Evolutionary conservation across 495 filamentous ascomycete species (phyloP).

Genomic region (Penicilliopsis zonata): DNA sequence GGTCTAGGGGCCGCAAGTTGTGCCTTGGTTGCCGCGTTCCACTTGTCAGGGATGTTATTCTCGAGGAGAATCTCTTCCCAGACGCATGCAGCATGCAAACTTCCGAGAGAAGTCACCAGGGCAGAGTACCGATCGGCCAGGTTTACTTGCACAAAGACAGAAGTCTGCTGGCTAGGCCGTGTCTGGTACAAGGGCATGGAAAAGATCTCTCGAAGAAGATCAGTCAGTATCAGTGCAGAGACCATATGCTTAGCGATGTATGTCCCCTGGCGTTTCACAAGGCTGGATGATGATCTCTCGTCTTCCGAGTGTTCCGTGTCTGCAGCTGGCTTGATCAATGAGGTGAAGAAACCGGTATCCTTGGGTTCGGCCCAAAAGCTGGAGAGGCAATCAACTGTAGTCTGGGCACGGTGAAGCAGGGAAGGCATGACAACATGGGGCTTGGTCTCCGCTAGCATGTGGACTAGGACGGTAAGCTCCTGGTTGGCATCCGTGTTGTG

Average conservation of each 20-base stretch:
- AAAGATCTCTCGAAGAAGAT: conserved; percentile 61
- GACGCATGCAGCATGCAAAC: conserved; percentile 63
- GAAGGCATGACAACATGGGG: conserved; percentile 74
- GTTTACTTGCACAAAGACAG: conserved; percentile 58
- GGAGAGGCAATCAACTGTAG: conserved; percentile 51
- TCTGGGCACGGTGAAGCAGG: conserved; percentile 60
- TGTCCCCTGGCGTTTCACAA: conserved; percentile 47
- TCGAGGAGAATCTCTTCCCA: conserved; percentile 73
- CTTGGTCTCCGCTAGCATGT: conserved; percentile 70
- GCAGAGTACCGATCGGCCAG: conserved; percentile 65
- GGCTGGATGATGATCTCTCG: conserved; percentile 4
- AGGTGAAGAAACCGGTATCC: conserved; percentile 51
- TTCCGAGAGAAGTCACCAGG: conserved; percentile 59
- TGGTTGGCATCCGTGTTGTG: conserved; percentile 50
- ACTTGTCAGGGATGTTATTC: conserved; percentile 51
- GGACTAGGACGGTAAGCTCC: conserved; percentile 59
- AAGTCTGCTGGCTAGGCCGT: conserved; percentile 37
- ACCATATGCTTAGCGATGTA: conserved; percentile 64
- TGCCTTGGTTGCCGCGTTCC: conserved; percentile 50
- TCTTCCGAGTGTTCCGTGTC: conserved; percentile 13
- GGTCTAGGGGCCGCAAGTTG: conserved; percentile 33
- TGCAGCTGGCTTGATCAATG: conserved; percentile 33
- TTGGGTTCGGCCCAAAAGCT: conserved; percentile 45
- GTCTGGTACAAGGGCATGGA: conserved; percentile 50
- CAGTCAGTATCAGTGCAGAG: conserved; percentile 58